Percentiles rank a stretch among this genome's conserved stretches.
Conservation (phyloP, 2,329 filamentous ascomycete species). For the Aspergillus nomiae region DNA sequence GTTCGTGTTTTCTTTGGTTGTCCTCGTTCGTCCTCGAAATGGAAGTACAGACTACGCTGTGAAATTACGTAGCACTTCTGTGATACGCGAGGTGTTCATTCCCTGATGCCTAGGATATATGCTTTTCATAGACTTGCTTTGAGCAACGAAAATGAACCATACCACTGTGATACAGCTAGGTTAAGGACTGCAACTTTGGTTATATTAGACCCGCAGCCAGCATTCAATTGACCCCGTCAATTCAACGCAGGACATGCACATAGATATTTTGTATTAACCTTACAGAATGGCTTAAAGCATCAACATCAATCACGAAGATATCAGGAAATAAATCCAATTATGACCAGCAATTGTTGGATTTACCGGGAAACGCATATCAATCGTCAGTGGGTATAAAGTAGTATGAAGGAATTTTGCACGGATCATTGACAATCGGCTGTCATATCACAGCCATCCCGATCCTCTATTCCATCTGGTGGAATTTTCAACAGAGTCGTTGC, state of each 20-base stretch:
- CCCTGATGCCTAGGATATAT: background rate
- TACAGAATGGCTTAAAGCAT: background rate
- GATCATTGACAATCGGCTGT: background rate
- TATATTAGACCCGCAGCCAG: background rate
- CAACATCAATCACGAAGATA: background rate
- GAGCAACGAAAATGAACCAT: background rate
- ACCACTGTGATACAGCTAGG: background rate
- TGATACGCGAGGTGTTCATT: background rate
- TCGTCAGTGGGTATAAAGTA: constrained; percentile 1
- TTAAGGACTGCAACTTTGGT: background rate
- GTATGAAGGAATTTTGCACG: background rate
- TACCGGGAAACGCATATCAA: background rate
- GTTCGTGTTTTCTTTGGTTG: background rate
- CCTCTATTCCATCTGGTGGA: constrained; percentile 30
- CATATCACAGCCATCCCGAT: constrained; percentile 35
- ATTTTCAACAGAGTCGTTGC: constrained; percentile 20
- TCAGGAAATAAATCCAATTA: background rate
- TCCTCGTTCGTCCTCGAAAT: background rate
- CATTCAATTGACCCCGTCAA: background rate
- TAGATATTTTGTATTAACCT: background rate
- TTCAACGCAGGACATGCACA: background rate
- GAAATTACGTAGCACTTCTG: background rate
- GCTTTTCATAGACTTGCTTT: background rate
- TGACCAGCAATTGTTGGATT: constrained; percentile 6
- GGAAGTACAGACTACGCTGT: background rate